Evolutionary conservation across 1,284 basidiomycete genomes (phyloP).

Genomic region (Sutorius eximius): DNA sequence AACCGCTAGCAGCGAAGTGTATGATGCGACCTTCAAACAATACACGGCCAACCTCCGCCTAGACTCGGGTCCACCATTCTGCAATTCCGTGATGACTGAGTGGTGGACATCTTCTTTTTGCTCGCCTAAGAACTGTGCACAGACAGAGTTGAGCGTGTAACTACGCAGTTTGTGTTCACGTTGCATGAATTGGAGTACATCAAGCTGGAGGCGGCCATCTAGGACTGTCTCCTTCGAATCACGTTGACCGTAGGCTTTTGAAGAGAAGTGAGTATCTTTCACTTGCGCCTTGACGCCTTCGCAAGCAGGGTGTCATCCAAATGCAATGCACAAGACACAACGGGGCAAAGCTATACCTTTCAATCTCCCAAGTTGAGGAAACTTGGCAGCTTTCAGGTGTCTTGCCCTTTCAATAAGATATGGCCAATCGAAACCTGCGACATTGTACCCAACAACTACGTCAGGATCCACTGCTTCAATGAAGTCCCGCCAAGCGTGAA

Average conservation of each 20-base stretch:
- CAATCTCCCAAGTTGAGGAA: slow-evolving; percentile 79
- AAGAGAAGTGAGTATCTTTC: slow-evolving; percentile 94
- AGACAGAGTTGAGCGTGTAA: slow-evolving; percentile 95
- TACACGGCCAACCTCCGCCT: slow-evolving; percentile 89
- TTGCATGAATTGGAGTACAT: slow-evolving; percentile 95
- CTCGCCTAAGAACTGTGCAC: slow-evolving; percentile 92
- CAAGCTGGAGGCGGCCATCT: slow-evolving; percentile 89
- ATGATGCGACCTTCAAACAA: slow-evolving; percentile 78
- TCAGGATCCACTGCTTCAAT: slow-evolving; percentile 88
- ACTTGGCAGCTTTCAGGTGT: slow-evolving; percentile 70
- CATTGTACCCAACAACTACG: slow-evolving; percentile 93
- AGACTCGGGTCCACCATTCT: slow-evolving; percentile 92
- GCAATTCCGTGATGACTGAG: slow-evolving; percentile 94
- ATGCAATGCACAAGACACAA: not conserved
- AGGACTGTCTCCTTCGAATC: slow-evolving; percentile 91
- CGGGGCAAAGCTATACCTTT: slow-evolving; percentile 49
- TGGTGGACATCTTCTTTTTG: slow-evolving; percentile 98
- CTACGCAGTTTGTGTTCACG: slow-evolving; percentile 93
- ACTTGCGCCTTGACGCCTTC: slow-evolving; percentile 73
- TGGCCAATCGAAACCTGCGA: slow-evolving; percentile 89
- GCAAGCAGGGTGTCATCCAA: slow-evolving; percentile 5
- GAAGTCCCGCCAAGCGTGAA: slow-evolving; percentile 83
- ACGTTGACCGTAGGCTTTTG: slow-evolving; percentile 92
- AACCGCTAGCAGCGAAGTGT: not conserved
- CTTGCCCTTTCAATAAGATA: slow-evolving; percentile 90